Percentiles rank a stretch among this genome's conserved stretches.
phyloP scores from a whole-genome alignment of 192 early-diverging fungal species.

The Backusella parvicylindrica region DNA sequence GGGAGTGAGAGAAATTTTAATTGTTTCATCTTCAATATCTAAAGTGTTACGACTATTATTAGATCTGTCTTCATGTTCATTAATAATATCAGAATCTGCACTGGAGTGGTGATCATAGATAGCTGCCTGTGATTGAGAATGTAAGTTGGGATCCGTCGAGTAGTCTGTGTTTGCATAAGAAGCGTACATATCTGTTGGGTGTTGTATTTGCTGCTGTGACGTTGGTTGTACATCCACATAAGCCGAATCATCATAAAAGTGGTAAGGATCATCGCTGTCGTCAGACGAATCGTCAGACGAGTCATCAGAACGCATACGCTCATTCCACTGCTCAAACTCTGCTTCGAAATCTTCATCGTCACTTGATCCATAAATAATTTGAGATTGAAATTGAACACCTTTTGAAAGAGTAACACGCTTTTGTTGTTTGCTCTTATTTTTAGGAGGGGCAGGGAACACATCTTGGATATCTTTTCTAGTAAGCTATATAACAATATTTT shows the following conservation, averaged over 20 bases:
- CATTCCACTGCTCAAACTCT: slow-evolving; percentile 45
- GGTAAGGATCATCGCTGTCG: slow-evolving; percentile 35
- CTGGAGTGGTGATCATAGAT: background rate
- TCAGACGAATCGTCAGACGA: slow-evolving; percentile 38
- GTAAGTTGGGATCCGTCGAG: background rate
- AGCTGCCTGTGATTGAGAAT: background rate
- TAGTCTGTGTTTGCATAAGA: background rate
- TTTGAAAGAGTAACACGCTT: slow-evolving; percentile 32
- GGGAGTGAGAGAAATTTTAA: slow-evolving; percentile 51
- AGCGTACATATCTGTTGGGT: background rate
- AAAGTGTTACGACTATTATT: slow-evolving; percentile 4
- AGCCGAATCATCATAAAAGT: slow-evolving; percentile 7
- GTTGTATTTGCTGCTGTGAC: background rate
- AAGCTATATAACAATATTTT: slow-evolving; percentile 9
- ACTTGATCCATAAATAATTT: slow-evolving; percentile 29
- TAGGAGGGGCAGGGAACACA: slow-evolving; percentile 24
- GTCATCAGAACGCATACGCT: slow-evolving; percentile 33
- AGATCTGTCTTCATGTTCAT: background rate
- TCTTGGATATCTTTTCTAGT: slow-evolving; percentile 27
- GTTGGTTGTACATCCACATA: background rate
- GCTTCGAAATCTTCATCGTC: slow-evolving; percentile 42
- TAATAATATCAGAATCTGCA: slow-evolving; percentile 13
- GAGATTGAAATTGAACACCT: slow-evolving; percentile 35
- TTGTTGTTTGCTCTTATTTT: slow-evolving; percentile 4
- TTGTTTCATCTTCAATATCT: slow-evolving; percentile 34